Percentiles rank a stretch among this genome's conserved stretches.
Evolutionary conservation across 73 alveolate genomes (phyloP).

Genomic region (Tetrahymena borealis): DNA sequence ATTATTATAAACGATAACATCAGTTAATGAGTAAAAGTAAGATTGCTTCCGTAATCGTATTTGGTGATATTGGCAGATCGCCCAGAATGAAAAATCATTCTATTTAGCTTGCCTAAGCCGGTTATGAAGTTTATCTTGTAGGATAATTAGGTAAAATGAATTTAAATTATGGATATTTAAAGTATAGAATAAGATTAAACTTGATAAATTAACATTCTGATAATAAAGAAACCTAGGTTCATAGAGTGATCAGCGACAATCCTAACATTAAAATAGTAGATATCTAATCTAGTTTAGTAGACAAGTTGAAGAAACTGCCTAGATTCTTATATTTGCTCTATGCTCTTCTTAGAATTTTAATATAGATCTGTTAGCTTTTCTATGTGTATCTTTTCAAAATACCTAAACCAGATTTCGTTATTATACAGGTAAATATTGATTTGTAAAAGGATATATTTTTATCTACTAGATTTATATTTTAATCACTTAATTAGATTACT

Average conservation of each 20-base stretch:
- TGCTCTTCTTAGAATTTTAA: constrained; percentile 63
- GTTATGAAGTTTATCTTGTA: constrained; percentile 9
- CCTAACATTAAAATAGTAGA: constrained; percentile 27
- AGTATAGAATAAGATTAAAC: not conserved
- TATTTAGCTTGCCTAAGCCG: constrained; percentile 40
- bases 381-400: constrained; percentile 45
- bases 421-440: constrained; percentile 56
- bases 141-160: constrained; percentile 25
- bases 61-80: constrained; percentile 94
- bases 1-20: not conserved
- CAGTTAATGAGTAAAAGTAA: not conserved
- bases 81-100: constrained; percentile 97
- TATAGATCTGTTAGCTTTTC: constrained; percentile 61
- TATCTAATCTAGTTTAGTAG: constrained; percentile 11
- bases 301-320: constrained; percentile 47
- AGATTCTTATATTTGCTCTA: constrained; percentile 52
- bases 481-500: no score
- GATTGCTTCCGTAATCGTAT: constrained; percentile 66
- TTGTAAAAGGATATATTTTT: no score
- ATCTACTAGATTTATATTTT: no score
- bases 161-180: no score
- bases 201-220: not conserved
- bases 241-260: not conserved
- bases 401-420: not conserved
- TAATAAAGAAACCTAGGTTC: constrained; percentile 13